Conservation (phyloP, 495 filamentous ascomycete genomes). For the Elasticomyces elasticus region DNA sequence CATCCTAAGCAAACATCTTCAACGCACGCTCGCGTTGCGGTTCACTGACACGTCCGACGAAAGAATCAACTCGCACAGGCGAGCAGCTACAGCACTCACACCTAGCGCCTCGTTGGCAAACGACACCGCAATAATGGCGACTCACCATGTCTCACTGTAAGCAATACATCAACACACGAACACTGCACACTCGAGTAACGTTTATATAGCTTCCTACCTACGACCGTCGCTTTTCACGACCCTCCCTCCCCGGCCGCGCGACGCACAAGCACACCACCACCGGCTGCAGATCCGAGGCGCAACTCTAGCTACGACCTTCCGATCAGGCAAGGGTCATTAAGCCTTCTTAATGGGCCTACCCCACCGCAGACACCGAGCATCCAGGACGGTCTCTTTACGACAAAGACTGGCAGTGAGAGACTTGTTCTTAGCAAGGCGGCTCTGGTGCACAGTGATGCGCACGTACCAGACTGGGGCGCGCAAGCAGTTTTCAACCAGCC, state of each 20-base stretch:
- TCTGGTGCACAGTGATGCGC: conserved; percentile 45
- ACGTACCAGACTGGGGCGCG: conserved; percentile 62
- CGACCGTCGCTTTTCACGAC: conserved; percentile 69
- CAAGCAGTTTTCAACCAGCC: conserved; percentile 59
- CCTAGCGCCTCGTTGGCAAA: not conserved
- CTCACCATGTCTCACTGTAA: conserved; percentile 15
- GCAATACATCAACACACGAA: not conserved
- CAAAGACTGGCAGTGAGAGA: not conserved
- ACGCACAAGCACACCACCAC: not conserved
- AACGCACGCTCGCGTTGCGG: no score
- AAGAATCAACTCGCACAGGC: not conserved
- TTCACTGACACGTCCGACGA: no score
- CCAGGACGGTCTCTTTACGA: conserved; percentile 50
- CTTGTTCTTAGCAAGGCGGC: conserved; percentile 33
- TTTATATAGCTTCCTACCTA: conserved; percentile 65
- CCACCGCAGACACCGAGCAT: conserved; percentile 53
- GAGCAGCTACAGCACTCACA: not conserved
- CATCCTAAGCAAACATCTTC: no score
- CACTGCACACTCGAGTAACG: not conserved
- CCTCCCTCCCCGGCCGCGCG: conserved; percentile 13
- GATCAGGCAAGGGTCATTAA: conserved; percentile 21
- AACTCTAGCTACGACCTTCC: conserved; percentile 34
- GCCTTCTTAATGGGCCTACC: conserved; percentile 31
- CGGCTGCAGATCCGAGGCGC: not conserved
- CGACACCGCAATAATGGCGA: conserved; percentile 1